Conservation (phyloP, 1,284 basidiomycete genomes). For the Pyrrhoderma noxium region DNA sequence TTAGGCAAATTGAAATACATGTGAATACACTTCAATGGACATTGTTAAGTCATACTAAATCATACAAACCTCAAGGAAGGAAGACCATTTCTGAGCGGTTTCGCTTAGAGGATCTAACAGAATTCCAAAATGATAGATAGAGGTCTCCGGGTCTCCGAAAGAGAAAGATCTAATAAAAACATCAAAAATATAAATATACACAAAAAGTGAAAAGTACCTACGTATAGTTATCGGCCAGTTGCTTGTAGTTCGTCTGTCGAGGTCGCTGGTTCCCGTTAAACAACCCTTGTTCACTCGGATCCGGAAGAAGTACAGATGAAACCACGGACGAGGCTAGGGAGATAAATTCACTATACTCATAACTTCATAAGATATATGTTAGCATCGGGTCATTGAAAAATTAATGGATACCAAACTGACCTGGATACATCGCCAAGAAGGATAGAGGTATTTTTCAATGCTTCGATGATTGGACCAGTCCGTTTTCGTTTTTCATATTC, state of each 20-base stretch:
- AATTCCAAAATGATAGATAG: slow-evolving; percentile 67
- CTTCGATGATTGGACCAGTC: slow-evolving; percentile 56
- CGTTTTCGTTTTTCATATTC: slow-evolving; percentile 68
- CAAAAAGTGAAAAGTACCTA: slow-evolving; percentile 30
- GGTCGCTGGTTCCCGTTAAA: slow-evolving; percentile 56
- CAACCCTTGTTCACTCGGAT: slow-evolving; percentile 65
- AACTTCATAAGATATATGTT: slow-evolving; percentile 30
- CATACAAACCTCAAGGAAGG: slow-evolving; percentile 55
- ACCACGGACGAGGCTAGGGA: slow-evolving; percentile 65
- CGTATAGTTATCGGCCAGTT: slow-evolving; percentile 58
- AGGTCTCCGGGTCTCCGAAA: slow-evolving; percentile 58
- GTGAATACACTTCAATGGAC: not conserved
- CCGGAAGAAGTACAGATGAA: slow-evolving; percentile 56
- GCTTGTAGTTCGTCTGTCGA: slow-evolving; percentile 51
- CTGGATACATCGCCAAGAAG: slow-evolving; percentile 37
- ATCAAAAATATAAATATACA: not conserved
- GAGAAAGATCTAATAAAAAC: slow-evolving; percentile 49
- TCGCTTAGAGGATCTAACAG: slow-evolving; percentile 85
- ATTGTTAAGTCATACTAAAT: not conserved
- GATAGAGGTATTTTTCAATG: slow-evolving; percentile 49
- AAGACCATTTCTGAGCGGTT: slow-evolving; percentile 78
- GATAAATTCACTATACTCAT: slow-evolving; percentile 50
- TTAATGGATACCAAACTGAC: slow-evolving; percentile 27
- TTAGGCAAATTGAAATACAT: not conserved
- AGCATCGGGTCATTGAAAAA: slow-evolving; percentile 9